These are phyloP conservation scores for Panicum hallii DNA, from an alignment of 202 grass and related monocot genomes.

Conservation along the genomic window DNA sequence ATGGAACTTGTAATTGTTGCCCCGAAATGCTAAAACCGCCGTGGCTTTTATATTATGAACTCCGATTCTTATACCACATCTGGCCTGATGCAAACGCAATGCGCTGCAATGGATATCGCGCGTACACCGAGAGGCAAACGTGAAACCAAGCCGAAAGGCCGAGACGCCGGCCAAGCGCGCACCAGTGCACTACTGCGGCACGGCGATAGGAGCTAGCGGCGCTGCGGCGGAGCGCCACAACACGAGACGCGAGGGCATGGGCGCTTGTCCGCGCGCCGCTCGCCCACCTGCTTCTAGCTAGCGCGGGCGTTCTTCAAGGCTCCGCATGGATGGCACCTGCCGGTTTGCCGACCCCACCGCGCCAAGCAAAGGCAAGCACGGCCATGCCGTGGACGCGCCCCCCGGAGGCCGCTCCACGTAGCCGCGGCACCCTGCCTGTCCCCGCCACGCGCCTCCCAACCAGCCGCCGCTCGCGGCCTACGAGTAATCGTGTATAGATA, in stretches of 20 bases:
- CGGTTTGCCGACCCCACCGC: not conserved
- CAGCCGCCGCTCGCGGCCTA: not conserved
- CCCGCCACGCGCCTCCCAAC: not conserved
- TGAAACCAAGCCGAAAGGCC: not conserved
- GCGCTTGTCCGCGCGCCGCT: not conserved
- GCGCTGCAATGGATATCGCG: not conserved
- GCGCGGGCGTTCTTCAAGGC: not conserved
- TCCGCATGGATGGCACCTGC: not conserved
- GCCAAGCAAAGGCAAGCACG: not conserved
- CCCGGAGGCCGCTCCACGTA: slow-evolving; percentile 4
- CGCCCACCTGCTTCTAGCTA: not conserved
- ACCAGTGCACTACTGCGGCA: not conserved
- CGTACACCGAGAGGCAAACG: not conserved
- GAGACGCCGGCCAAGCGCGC: not conserved
- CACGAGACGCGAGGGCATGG: not conserved
- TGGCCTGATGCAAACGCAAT: not conserved
- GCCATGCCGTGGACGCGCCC: not conserved
- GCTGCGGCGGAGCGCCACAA: not conserved
- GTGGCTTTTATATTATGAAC: not conserved
- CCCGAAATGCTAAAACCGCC: not conserved
- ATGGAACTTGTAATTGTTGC: not conserved
- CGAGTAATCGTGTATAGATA: not conserved
- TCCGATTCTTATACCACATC: not conserved
- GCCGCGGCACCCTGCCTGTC: slow-evolving; percentile 5
- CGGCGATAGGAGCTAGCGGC: not conserved